Base-by-base conservation (phyloP, 2,329 filamentous ascomycete species). In the Nemania sp. region DNA sequence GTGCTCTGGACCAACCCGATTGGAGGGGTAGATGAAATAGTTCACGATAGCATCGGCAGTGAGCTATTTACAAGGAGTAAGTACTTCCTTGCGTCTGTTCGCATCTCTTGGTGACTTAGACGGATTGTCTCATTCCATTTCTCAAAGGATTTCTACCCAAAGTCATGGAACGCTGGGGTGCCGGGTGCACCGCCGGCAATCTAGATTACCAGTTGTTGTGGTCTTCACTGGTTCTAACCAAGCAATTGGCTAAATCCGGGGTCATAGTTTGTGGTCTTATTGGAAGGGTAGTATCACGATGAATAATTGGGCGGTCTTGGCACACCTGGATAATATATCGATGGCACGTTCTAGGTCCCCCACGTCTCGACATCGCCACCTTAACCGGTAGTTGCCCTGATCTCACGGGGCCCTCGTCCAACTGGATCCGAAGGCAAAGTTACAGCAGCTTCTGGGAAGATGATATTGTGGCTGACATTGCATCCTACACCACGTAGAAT, bases 161-260 rank as follows among this genome's bases (percentile, higher is more conserved):
- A 32, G 29, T 58, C 64, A 55, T 61, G 55, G 54, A 55, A 67
- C 20, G 22, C 47, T 43, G 43, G 54, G 53, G 58, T 29, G 35
- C 41, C 54, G 52, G 55, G 49, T 18, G 51, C 47, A 35, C 27
- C 54, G 26, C 56, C 20, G 45, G 49, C 26, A 47, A 45, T 56
- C 65, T 57, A 60, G 41, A 62, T 45, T 52, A 57, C n/a, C 35
- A 41, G 18, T 63, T 55, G 15, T 62, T 59, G 61, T 41, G 18
- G 43, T 41, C 43, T 38, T 60, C 22, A 56, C 32, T 60, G 56
- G 52, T 52, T 58, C 57, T 45, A 35, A 49, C 26, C 20, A 29
- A 60, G 29, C 66, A 73, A 76, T 71, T 76, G 75, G 75, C 71
- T 76, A 74, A 74, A 74, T 69, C 53, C 22, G 67, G 69, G 70